These are phyloP conservation scores for Aspergillus wentii DNA, from an alignment of 495 filamentous ascomycete genomes.

Conservation along the genomic window DNA sequence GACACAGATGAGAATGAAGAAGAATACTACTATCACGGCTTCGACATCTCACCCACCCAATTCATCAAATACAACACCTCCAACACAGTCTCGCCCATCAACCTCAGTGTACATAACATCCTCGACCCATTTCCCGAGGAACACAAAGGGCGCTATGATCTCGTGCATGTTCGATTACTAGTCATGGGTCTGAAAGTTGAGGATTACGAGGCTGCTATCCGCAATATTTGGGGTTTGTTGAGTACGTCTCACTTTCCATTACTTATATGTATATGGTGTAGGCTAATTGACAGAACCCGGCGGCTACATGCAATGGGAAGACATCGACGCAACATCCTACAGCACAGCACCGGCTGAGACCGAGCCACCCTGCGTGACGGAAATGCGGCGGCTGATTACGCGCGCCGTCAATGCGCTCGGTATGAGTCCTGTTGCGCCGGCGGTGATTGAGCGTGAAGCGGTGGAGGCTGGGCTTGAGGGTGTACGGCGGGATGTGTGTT, in stretches of 20 bases:
- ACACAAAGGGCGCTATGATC: constrained; percentile 24
- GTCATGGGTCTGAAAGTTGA: constrained; percentile 18
- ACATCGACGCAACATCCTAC: constrained; percentile 18
- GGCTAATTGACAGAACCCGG: constrained; percentile 18
- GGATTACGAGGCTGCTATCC: constrained; percentile 14
- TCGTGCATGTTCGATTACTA: constrained; percentile 31
- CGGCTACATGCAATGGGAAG: constrained; percentile 36
- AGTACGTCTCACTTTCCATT: constrained; percentile 17
- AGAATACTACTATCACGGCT: constrained; percentile 25
- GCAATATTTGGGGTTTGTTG: constrained; percentile 21
- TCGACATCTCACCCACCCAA: constrained; percentile 30
- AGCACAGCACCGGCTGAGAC: constrained; percentile 11
- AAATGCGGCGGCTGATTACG: constrained; percentile 6
- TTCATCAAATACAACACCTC: constrained; percentile 13
- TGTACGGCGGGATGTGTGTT: constrained; percentile 9
- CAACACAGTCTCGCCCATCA: constrained; percentile 7
- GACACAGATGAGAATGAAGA: neutral
- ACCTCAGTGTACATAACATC: constrained; percentile 23
- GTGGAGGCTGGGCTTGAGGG: constrained; percentile 2
- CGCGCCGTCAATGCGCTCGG: constrained; percentile 12
- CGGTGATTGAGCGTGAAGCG: constrained; percentile 11
- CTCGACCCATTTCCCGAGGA: constrained; percentile 23
- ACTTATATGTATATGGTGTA: neutral
- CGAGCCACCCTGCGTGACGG: constrained; percentile 4
- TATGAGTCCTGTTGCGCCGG: constrained; percentile 9